Evolutionary conservation across 73 alveolate species (phyloP).

Genomic region (Paramecium bursaria): DNA sequence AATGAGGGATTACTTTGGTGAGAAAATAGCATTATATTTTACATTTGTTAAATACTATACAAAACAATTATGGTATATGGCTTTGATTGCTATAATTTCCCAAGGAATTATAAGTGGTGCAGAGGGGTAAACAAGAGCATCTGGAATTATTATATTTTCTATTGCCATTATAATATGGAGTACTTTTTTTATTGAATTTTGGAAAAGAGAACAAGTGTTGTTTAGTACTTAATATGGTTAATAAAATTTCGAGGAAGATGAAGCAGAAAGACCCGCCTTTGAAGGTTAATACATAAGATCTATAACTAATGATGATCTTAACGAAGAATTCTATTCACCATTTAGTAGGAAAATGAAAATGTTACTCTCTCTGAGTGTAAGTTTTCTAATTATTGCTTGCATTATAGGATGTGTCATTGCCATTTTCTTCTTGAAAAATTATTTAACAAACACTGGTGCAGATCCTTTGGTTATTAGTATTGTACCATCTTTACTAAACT

Average conservation of each 20-base stretch:
- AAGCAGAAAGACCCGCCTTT: conserved; percentile 72
- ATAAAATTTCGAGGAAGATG: conserved; percentile 64
- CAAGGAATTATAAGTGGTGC: conserved; percentile 10
- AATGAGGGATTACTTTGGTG: conserved; percentile 70
- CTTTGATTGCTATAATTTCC: conserved; percentile 48
- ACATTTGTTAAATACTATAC: conserved; percentile 49
- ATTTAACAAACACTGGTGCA: background rate
- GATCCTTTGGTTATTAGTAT: conserved; percentile 20
- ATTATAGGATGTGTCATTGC: conserved; percentile 58
- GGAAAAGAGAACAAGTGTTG: conserved; percentile 63
- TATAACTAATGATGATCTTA: conserved; percentile 56
- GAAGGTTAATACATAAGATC: conserved; percentile 58
- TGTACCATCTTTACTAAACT: conserved; percentile 55
- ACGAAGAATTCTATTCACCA: conserved; percentile 64
- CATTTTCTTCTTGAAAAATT: conserved; percentile 48
- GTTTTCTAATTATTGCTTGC: conserved; percentile 52
- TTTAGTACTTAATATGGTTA: conserved; percentile 62
- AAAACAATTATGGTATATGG: conserved; percentile 33
- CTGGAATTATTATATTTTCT: conserved; percentile 23
- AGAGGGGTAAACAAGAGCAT: conserved; percentile 13
- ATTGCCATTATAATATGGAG: conserved; percentile 52
- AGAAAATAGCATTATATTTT: conserved; percentile 63
- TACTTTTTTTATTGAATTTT: conserved; percentile 61
- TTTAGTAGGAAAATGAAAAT: conserved; percentile 60
- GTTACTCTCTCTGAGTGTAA: conserved; percentile 57